Conservation (phyloP, 2,329 filamentous ascomycete genomes). For the Trichoderma guizhouense region DNA sequence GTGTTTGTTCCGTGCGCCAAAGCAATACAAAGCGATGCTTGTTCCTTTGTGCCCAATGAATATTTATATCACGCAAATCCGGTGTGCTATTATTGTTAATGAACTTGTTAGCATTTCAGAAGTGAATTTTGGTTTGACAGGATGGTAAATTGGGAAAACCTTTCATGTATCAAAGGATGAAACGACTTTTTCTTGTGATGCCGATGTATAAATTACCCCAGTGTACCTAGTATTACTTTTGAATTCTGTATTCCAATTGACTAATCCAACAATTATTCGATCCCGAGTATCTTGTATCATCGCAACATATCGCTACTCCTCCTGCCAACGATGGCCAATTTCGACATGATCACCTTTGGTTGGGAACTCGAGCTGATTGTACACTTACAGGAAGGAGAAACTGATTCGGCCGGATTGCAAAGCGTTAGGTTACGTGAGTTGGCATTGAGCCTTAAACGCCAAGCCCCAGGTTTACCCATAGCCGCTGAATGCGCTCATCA, state of each 20-base stretch:
- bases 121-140: neutral
- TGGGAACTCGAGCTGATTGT: slow-evolving; percentile 26
- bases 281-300: neutral
- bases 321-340: neutral
- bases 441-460: neutral
- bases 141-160: neutral
- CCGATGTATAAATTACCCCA: neutral
- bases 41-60: neutral
- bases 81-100: neutral
- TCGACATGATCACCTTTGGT: slow-evolving; percentile 22
- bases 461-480: neutral
- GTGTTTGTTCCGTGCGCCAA: neutral
- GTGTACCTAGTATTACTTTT: neutral
- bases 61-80: neutral
- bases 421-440: neutral
- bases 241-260: neutral
- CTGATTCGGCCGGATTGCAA: neutral
- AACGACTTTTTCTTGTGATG: neutral
- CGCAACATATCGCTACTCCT: neutral
- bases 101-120: neutral
- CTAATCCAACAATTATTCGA: neutral
- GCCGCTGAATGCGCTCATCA: neutral
- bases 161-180: neutral
- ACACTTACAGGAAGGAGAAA: neutral
- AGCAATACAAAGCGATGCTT: neutral